Evolutionary conservation across 2,329 filamentous ascomycete genomes (phyloP).

Genomic region (Clathrospora elynae): DNA sequence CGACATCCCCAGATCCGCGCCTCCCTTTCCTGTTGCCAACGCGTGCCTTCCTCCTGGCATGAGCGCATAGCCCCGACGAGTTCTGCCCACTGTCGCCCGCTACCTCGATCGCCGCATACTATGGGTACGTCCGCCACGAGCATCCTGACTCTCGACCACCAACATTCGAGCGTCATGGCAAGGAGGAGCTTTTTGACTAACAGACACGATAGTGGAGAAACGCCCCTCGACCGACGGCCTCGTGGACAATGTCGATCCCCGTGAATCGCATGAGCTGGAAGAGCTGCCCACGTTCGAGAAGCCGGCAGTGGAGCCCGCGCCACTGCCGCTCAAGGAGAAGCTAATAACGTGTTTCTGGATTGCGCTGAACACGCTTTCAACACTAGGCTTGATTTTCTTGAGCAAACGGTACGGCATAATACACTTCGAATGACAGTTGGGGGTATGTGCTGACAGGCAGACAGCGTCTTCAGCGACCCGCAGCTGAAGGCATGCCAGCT

Average conservation of each 20-base stretch:
- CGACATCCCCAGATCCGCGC: background rate
- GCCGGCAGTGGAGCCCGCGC: conserved; percentile 26
- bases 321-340: conserved; percentile 44
- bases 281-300: conserved; percentile 46
- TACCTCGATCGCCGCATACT: conserved; percentile 20
- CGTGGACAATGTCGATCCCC: conserved; percentile 47
- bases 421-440: background rate
- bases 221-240: conserved; percentile 47
- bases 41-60: conserved; percentile 24
- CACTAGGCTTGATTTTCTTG: conserved; percentile 52
- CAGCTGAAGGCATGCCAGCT: conserved; percentile 54
- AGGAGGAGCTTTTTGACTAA: conserved; percentile 21
- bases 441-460: conserved; percentile 26
- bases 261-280: conserved; percentile 41
- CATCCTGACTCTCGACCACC: conserved; percentile 3
- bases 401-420: conserved; percentile 50
- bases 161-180: background rate
- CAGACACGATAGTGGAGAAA: conserved; percentile 41
- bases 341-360: conserved; percentile 50
- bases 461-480: conserved; percentile 52
- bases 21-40: background rate
- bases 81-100: conserved; percentile 29
- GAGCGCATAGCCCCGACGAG: conserved; percentile 31
- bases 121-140: conserved; percentile 34
- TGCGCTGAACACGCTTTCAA: conserved; percentile 52